A percentile compares a stretch with the other conserved stretches of the same genome.
Conservation (phyloP, 345 rosid genomes). For the Populus simonii region DNA sequence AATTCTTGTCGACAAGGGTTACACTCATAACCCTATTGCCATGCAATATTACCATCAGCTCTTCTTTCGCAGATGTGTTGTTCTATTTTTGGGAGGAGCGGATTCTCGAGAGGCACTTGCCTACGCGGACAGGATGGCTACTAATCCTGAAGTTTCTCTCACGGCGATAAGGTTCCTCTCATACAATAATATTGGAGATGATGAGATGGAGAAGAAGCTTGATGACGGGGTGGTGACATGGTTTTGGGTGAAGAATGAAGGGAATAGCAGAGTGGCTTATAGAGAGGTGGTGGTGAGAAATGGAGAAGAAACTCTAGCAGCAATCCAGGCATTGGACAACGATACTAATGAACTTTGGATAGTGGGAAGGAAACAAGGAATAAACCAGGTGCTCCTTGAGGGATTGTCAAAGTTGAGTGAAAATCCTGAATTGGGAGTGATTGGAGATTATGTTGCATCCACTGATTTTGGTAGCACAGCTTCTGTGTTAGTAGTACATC, state of each 20-base stretch:
- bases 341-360: slow-evolving; percentile 59
- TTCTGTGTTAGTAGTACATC: slow-evolving; percentile 73
- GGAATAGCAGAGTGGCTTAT: slow-evolving; percentile 49
- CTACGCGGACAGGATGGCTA: slow-evolving; percentile 51
- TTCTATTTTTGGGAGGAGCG: slow-evolving; percentile 76
- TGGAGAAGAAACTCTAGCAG: slow-evolving; percentile 62
- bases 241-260: slow-evolving; percentile 73
- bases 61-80: slow-evolving; percentile 14
- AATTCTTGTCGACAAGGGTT: slow-evolving; percentile 50
- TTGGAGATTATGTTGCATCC: slow-evolving; percentile 60
- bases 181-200: slow-evolving; percentile 44
- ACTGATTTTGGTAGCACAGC: slow-evolving; percentile 40
- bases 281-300: slow-evolving; percentile 59
- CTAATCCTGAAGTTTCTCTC: slow-evolving; percentile 41
- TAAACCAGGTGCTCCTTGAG: slow-evolving; percentile 51
- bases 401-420: slow-evolving; percentile 64
- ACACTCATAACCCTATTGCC: slow-evolving; percentile 18
- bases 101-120: slow-evolving; percentile 71
- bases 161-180: slow-evolving; percentile 57
- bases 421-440: slow-evolving; percentile 48
- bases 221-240: slow-evolving; percentile 72
- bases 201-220: slow-evolving; percentile 64
- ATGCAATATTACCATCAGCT: not conserved
- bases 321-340: slow-evolving; percentile 52
- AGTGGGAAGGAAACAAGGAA: slow-evolving; percentile 62